Base-by-base conservation (phyloP, 805 yeast genomes). In the Suhomyces canberraensis region DNA sequence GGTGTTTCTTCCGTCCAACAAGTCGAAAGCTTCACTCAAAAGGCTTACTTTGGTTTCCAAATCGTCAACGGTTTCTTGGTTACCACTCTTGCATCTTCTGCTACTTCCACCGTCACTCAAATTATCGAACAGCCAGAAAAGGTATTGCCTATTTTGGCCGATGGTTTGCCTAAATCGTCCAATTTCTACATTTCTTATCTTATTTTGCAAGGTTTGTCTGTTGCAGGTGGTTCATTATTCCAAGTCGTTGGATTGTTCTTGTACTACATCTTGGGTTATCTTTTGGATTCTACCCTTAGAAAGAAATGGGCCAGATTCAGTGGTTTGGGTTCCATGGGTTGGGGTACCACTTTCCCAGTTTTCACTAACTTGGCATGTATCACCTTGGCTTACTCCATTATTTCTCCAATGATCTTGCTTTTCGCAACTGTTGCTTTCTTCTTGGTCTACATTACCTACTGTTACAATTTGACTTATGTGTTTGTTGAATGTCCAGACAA, bases 21-120 rank as follows among this genome's bases (percentile, higher is more conserved):
- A 37, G 75, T 85, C 39, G 96, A 89, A 49, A 61, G 71, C 41
- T 88, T 81, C 73, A 83, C 93, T 45, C 98, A 91, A 59, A 75
- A 79, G 25, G 89, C 95, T 81, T 93, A 67, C 63, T 91, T 74
- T 64, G 96, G 85, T 1, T 91, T 91, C 76, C 89, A 86, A 67
- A 91, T 89, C 32, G 78, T 91, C 41, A 89, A 91, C 61, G 90
- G 84, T 9, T 93, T 91, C 62, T 60, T 93, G 40, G 95, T 90
- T 33, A 73, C 84, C 28, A 88, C 98, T 3, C 56, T 84, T 37
- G 73, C 96, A 8, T 88, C 97, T 13, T 77, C 96, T 33, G 85
- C 85, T 19, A 78, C 96, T 11, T 79, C 95, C 6, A 76, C 88
- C 3, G 85, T 84, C 7, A 70, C 82, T n/a, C 69, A 78, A 14